phyloP scores from a whole-genome alignment of 129 eudicot species.

The Pittosporum tobira region DNA sequence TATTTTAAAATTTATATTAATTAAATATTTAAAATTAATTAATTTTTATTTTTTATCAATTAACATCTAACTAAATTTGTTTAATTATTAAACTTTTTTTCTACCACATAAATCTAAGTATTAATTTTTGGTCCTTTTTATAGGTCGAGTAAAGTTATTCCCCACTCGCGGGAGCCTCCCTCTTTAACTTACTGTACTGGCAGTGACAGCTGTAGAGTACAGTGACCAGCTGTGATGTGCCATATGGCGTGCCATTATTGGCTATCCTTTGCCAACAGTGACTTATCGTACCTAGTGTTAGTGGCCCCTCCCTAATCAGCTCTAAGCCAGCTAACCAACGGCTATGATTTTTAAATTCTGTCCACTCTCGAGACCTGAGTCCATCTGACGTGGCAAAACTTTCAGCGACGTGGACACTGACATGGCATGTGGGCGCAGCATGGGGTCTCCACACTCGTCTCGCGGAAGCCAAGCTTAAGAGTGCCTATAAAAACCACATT shows the following conservation, averaged over 20 bases:
- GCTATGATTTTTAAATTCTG: conserved; percentile 31
- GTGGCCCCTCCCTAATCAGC: conserved; percentile 22
- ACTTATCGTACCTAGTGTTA: conserved; percentile 23
- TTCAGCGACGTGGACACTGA: conserved; percentile 1
- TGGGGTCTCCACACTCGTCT: conserved; percentile 17
- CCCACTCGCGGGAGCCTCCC: not conserved
- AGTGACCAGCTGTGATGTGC: conserved; percentile 38
- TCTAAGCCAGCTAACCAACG: conserved; percentile 37
- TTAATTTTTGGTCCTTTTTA: not conserved
- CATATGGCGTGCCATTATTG: conserved; percentile 22
- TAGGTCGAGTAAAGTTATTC: not conserved
- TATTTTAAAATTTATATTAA: no score
- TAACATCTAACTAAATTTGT: no score
- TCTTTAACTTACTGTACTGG: conserved; percentile 26
- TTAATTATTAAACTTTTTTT: not conserved
- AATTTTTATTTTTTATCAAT: no score
- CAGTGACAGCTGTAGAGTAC: conserved; percentile 36
- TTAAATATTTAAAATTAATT: no score
- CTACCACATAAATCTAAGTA: not conserved
- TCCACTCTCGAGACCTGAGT: not conserved
- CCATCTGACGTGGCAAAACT: conserved; percentile 34
- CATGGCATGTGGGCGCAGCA: not conserved
- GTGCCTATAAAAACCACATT: conserved; percentile 21
- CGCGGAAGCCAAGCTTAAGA: conserved; percentile 10
- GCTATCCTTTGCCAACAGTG: conserved; percentile 35